Percentiles rank a stretch among this genome's conserved stretches.
phyloP scores from a whole-genome alignment of 192 early-diverging fungal genomes.

The Mortierella hygrophila region DNA sequence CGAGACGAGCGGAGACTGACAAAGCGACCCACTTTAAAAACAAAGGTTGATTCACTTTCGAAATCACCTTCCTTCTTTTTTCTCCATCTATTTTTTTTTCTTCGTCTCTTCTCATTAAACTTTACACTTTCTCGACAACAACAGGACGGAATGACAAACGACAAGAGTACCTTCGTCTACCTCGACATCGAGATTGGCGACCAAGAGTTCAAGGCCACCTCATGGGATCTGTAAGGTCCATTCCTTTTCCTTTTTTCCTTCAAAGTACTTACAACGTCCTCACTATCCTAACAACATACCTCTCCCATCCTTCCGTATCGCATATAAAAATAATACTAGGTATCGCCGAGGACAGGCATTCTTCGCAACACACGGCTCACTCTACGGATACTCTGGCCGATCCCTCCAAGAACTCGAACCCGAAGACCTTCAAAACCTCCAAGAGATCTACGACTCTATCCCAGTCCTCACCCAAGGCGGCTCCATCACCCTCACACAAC shows the following conservation, averaged over 20 bases:
- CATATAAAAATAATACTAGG: neutral
- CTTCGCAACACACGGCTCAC: constrained; percentile 46
- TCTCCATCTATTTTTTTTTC: no score
- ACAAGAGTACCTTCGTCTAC: constrained; percentile 36
- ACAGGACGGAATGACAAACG: constrained; percentile 16
- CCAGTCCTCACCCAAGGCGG: constrained; percentile 41
- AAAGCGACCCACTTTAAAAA: neutral
- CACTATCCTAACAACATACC: constrained; percentile 1
- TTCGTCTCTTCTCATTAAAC: no score
- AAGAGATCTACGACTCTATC: constrained; percentile 53
- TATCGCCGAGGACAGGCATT: constrained; percentile 52
- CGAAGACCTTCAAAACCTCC: constrained; percentile 39
- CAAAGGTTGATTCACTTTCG: neutral
- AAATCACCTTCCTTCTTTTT: neutral
- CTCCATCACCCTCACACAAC: constrained; percentile 38
- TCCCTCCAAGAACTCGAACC: constrained; percentile 29
- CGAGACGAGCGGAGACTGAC: neutral
- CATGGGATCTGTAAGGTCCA: constrained; percentile 48
- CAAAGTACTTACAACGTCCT: neutral
- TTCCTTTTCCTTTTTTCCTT: neutral
- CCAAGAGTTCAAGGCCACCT: constrained; percentile 40
- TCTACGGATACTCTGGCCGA: constrained; percentile 43
- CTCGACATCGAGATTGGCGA: constrained; percentile 56
- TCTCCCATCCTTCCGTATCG: neutral
- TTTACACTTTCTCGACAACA: neutral